Evolutionary conservation across 768 basidiomycete species (phyloP), one percentile per base, ranked within the genome.

Genomic region (Daedaleopsis sinensis): DNA sequence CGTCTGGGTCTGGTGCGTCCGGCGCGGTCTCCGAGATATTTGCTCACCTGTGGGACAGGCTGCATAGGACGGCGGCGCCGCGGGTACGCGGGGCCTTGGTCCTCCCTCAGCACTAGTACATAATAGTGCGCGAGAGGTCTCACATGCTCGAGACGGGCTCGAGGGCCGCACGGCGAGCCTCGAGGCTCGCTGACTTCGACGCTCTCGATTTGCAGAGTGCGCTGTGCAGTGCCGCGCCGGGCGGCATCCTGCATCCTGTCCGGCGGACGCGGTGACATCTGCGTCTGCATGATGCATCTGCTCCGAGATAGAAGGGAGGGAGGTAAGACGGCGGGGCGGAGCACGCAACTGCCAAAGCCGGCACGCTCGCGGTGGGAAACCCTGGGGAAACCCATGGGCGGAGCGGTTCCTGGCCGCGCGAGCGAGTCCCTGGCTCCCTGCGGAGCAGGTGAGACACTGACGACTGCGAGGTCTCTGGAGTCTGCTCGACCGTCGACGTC

Each of bases 41-140:
- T 32, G 27, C 3, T 7, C 27, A 3, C 27, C 23, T 44, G 13
- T 36, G 35, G 55, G 55, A 44, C 48, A 51, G 42, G n/a, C 51
- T 52, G 47, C 37, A n/a, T n/a, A 32, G 50, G 55, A 53, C 52
- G 3, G 7, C 7, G 19, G 8, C 47, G 8, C 16, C 48, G 16
- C 27, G 50, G 51, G 27, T n/a, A n/a, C n/a, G n/a, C n/a, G n/a
- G n/a, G n/a, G n/a, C 55, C 37, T 39, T n/a, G 49, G 49, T 24
- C 50, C 32, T 12, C n/a, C 13, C 10, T 16, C 9, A 39, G 38
- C 16, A 39, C 42, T 4, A 27, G 55, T 57, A 61, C 61, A 52
- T 52, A 52, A 62, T 47, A 32, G 53, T 61, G 54, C 59, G 59
- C 51, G 55, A 55, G 50, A 23, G 21, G 27, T 16, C 21, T 15